A percentile compares a stretch with the other conserved stretches of the same genome.
Conservation (phyloP, 495 filamentous ascomycete species). For the Tuber calosporum region DNA sequence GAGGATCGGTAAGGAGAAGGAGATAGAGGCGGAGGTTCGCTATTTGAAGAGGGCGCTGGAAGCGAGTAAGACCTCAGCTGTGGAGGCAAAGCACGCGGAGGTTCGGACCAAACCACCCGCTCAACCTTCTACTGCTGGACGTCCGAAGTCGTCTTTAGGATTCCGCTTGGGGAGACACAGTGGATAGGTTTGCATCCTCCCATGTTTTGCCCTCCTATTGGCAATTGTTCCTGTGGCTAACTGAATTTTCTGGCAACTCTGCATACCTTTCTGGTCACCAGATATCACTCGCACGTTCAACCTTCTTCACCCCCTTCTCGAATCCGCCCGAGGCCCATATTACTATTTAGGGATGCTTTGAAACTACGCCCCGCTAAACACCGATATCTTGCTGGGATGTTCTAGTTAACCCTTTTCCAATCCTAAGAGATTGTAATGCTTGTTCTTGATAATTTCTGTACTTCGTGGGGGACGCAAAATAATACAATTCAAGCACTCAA, state of each 20-base stretch:
- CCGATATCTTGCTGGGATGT: neutral
- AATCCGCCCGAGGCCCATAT: neutral
- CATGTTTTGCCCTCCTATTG: neutral
- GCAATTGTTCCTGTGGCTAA: neutral
- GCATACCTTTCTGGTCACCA: neutral
- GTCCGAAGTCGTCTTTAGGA: neutral
- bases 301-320: neutral
- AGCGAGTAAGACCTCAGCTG: neutral
- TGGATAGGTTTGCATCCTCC: neutral
- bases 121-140: neutral
- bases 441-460: neutral
- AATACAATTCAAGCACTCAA: neutral
- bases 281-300: neutral
- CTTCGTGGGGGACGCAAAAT: neutral
- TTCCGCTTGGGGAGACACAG: neutral
- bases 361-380: neutral
- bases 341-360: neutral
- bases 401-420: neutral
- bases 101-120: neutral
- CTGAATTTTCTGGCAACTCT: neutral
- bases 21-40: neutral
- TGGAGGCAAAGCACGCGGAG: neutral
- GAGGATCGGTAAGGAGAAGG: neutral
- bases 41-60: constrained; percentile 16
- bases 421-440: neutral